phyloP scores from a whole-genome alignment of 2,329 filamentous ascomycete genomes.

The Stachybotrys elegans region DNA sequence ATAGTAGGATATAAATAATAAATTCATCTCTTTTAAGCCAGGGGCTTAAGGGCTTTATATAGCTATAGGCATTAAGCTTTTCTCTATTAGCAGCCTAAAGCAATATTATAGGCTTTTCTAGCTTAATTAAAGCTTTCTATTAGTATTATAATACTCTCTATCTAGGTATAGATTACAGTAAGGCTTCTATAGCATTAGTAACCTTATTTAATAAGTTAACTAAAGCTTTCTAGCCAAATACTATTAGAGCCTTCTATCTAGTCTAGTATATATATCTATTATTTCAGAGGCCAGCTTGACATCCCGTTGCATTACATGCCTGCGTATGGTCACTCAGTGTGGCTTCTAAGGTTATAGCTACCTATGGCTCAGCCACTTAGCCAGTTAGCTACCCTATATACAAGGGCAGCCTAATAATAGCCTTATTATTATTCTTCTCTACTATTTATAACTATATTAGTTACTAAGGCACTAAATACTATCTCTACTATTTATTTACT shows the following conservation, averaged over 20 bases:
- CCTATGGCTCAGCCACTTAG: neutral
- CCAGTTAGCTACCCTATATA: neutral
- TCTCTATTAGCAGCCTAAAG: too few species aligned
- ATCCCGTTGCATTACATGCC: too few species aligned
- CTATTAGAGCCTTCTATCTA: too few species aligned
- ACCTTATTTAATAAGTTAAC: neutral
- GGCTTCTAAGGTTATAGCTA: too few species aligned
- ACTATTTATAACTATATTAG: neutral
- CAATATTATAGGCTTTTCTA: neutral
- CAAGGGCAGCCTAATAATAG: neutral
- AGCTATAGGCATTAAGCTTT: neutral
- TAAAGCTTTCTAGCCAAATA: too few species aligned
- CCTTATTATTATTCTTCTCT: neutral
- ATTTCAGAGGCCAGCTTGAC: too few species aligned
- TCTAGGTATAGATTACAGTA: neutral
- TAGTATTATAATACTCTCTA: neutral
- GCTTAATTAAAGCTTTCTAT: neutral
- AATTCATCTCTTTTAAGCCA: too few species aligned
- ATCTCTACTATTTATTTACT: neutral
- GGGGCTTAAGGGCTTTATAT: too few species aligned
- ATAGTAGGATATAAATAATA: slow-evolving; percentile 1
- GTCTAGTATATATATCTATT: too few species aligned
- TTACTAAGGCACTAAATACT: neutral
- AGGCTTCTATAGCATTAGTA: neutral
- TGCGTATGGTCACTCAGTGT: too few species aligned